Evolutionary conservation across 306 rosid species (phyloP).

Genomic region (Psophocarpus tetragonolobus): DNA sequence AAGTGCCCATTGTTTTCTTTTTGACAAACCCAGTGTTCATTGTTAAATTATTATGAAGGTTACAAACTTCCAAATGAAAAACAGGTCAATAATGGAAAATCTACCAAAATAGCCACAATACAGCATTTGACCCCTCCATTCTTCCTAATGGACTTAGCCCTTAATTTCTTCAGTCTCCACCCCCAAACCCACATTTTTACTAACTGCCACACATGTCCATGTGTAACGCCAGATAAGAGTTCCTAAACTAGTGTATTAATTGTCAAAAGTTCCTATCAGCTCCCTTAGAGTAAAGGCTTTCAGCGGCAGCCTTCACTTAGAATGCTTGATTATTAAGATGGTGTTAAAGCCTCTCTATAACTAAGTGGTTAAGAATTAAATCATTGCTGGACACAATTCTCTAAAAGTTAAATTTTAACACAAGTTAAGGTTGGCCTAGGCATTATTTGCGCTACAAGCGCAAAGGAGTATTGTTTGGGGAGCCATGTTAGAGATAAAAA

Average conservation of each 20-base stretch:
- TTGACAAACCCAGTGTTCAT: no score
- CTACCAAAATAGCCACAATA: slow-evolving; percentile 6
- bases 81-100: slow-evolving; percentile 10
- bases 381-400: background rate
- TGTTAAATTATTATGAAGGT: slow-evolving; percentile 10
- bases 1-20: no score
- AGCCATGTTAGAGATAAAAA: background rate
- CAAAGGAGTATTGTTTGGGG: background rate
- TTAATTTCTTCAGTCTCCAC: slow-evolving; percentile 2
- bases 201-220: background rate
- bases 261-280: background rate
- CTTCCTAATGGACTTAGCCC: slow-evolving; percentile 12
- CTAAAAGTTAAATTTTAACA: slow-evolving; percentile 23
- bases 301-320: background rate
- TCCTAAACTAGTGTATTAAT: slow-evolving; percentile 15
- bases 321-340: background rate
- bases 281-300: background rate
- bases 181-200: slow-evolving; percentile 10
- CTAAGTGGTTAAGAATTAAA: background rate
- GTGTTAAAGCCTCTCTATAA: no score
- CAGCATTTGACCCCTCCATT: slow-evolving; percentile 21
- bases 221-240: background rate
- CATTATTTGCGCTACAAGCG: background rate
- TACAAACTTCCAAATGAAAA: slow-evolving; percentile 25
- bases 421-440: background rate